phyloP scores from a whole-genome alignment of 2,329 filamentous ascomycete genomes.

The Alternaria solani region DNA sequence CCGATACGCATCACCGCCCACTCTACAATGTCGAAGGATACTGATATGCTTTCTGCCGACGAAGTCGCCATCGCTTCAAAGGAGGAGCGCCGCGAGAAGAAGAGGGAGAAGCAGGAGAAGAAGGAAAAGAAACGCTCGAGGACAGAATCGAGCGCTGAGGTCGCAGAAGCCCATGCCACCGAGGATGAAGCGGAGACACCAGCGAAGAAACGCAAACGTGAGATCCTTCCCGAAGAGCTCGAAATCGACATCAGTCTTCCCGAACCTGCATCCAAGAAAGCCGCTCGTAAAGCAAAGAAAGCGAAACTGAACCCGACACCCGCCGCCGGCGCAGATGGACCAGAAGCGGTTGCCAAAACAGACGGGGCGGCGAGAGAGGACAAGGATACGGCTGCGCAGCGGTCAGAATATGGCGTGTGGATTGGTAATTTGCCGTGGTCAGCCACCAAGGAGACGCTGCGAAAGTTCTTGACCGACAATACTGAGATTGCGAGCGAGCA shows the following conservation, averaged over 20 bases:
- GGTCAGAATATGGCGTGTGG: slow-evolving; percentile 89
- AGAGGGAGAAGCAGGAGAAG: slow-evolving; percentile 40
- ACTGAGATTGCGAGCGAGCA: slow-evolving; percentile 66
- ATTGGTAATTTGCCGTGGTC: slow-evolving; percentile 94
- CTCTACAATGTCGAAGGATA: slow-evolving; percentile 23
- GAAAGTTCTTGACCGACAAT: slow-evolving; percentile 79
- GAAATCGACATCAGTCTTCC: slow-evolving; percentile 90
- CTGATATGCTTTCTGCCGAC: slow-evolving; percentile 17
- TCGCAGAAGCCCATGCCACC: slow-evolving; percentile 22
- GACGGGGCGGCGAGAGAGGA: slow-evolving; percentile 49
- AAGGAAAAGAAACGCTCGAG: slow-evolving; percentile 36
- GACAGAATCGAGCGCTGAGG: slow-evolving; percentile 23
- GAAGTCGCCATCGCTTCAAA: slow-evolving; percentile 21
- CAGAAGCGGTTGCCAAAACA: slow-evolving; percentile 17
- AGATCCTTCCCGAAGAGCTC: slow-evolving; percentile 71
- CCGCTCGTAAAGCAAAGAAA: slow-evolving; percentile 88
- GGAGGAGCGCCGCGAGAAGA: slow-evolving; percentile 36
- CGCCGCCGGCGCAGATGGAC: slow-evolving; percentile 17
- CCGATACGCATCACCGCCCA: neutral
- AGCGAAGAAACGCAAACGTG: slow-evolving; percentile 60
- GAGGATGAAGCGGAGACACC: slow-evolving; percentile 29
- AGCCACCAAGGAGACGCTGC: slow-evolving; percentile 75
- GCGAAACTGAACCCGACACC: slow-evolving; percentile 61
- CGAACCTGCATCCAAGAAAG: slow-evolving; percentile 94
- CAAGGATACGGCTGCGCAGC: slow-evolving; percentile 55